These are phyloP conservation scores for Didymella glomerata DNA, from an alignment of 2,329 filamentous ascomycete species.

Conservation along the genomic window DNA sequence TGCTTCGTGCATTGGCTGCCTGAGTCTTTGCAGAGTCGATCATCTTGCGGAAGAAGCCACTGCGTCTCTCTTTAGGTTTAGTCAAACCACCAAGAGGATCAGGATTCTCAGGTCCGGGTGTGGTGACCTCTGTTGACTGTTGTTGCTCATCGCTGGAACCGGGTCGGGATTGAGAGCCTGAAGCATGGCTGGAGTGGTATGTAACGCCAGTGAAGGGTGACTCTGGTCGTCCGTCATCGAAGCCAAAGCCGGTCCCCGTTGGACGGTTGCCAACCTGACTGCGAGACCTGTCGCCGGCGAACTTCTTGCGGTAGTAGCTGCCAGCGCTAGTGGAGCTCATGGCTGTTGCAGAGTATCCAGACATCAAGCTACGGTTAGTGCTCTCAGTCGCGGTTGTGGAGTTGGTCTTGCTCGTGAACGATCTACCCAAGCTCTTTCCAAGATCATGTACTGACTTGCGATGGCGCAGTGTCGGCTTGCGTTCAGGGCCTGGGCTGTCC, in stretches of 20 bases:
- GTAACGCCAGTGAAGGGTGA: conserved; percentile 77
- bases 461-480: conserved; percentile 58
- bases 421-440: conserved; percentile 74
- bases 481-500: conserved; percentile 37
- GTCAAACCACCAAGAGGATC: conserved; percentile 79
- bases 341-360: conserved; percentile 85
- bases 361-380: conserved; percentile 90
- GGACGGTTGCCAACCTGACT: conserved; percentile 67
- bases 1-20: conserved; percentile 86
- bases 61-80: conserved; percentile 78
- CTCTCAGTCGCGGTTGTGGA: conserved; percentile 73
- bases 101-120: conserved; percentile 66
- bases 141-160: conserved; percentile 57
- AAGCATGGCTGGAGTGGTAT: conserved; percentile 86
- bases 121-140: conserved; percentile 60
- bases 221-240: conserved; percentile 57
- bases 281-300: conserved; percentile 63
- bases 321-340: conserved; percentile 96
- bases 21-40: conserved; percentile 93
- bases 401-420: conserved; percentile 87
- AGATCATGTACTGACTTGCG: conserved; percentile 84
- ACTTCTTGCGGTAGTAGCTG: conserved; percentile 82
- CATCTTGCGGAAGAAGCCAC: conserved; percentile 94
- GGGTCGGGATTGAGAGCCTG: conserved; percentile 56
- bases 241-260: conserved; percentile 47